phyloP scores from a whole-genome alignment of 2,329 filamentous ascomycete species.

The Xylaria sp. region DNA sequence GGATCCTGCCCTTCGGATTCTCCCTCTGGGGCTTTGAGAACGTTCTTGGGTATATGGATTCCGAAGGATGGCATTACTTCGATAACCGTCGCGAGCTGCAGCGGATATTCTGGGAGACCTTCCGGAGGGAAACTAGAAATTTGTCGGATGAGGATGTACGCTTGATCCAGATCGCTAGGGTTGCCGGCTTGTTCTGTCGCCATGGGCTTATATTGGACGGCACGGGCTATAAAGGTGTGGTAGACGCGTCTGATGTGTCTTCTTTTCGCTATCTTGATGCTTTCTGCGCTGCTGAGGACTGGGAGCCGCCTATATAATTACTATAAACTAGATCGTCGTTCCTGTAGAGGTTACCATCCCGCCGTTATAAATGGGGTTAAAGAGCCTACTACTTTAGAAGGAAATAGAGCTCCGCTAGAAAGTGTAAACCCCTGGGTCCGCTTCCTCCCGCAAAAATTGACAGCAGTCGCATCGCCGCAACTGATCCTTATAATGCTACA shows the following conservation, averaged over 20 bases:
- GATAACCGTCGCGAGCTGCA: slow-evolving; percentile 6
- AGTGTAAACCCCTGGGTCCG: too few species aligned
- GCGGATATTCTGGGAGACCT: slow-evolving; percentile 9
- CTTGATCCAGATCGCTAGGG: slow-evolving; percentile 6
- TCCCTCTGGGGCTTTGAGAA: slow-evolving; percentile 31
- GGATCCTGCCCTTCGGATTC: slow-evolving; percentile 32
- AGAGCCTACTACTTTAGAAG: too few species aligned
- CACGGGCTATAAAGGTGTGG: neutral
- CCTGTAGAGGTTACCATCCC: too few species aligned
- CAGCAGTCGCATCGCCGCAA: too few species aligned
- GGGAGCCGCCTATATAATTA: neutral
- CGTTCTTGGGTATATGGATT: slow-evolving; percentile 18
- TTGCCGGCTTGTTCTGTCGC: slow-evolving; percentile 14
- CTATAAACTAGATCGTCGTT: too few species aligned
- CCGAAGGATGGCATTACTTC: slow-evolving; percentile 22
- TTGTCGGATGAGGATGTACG: slow-evolving; percentile 2
- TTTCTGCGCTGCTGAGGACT: slow-evolving; percentile 6
- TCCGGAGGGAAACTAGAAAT: neutral
- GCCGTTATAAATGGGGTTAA: too few species aligned
- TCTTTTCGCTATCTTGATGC: slow-evolving; percentile 14
- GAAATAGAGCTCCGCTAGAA: too few species aligned
- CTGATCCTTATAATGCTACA: too few species aligned
- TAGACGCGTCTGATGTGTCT: slow-evolving; percentile 6
- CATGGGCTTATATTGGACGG: slow-evolving; percentile 6
- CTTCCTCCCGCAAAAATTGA: too few species aligned